Conservation (phyloP, 148 eudicot species). For the Silene conica region DNA sequence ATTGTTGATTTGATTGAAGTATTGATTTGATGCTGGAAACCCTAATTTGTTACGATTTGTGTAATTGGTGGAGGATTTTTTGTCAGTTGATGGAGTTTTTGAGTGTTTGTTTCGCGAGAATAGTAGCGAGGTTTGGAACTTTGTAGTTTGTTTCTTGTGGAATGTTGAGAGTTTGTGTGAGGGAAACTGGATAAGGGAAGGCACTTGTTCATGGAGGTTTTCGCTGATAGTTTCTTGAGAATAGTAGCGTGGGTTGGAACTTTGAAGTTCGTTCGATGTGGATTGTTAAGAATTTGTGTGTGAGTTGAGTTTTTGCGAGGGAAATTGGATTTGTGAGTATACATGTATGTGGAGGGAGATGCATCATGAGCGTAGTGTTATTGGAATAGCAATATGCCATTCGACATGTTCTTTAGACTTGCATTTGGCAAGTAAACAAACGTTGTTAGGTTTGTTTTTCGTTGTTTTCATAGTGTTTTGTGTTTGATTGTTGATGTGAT, state of each 20-base stretch:
- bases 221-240: background rate
- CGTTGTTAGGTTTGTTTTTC: too few relatives aligned
- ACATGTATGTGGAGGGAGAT: background rate
- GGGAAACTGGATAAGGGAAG: too few relatives aligned
- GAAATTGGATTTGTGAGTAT: background rate
- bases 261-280: background rate
- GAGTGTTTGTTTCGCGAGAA: background rate
- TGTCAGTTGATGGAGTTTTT: too few relatives aligned
- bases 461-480: too few relatives aligned
- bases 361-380: background rate
- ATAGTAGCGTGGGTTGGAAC: background rate
- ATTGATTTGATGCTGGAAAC: constrained; percentile 7
- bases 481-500: too few relatives aligned
- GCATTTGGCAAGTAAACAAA: too few relatives aligned
- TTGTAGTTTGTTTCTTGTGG: background rate
- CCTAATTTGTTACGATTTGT: constrained; percentile 9
- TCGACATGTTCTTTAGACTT: too few relatives aligned
- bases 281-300: background rate
- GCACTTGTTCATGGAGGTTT: background rate
- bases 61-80: background rate
- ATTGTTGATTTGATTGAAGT: background rate
- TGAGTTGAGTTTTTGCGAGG: background rate
- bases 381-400: too few relatives aligned
- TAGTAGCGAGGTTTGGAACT: background rate
- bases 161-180: too few relatives aligned